Evolutionary conservation across 2,329 filamentous ascomycete species (phyloP), one percentile per base, ranked within the genome.

Genomic region (Phialophora chinensis): DNA sequence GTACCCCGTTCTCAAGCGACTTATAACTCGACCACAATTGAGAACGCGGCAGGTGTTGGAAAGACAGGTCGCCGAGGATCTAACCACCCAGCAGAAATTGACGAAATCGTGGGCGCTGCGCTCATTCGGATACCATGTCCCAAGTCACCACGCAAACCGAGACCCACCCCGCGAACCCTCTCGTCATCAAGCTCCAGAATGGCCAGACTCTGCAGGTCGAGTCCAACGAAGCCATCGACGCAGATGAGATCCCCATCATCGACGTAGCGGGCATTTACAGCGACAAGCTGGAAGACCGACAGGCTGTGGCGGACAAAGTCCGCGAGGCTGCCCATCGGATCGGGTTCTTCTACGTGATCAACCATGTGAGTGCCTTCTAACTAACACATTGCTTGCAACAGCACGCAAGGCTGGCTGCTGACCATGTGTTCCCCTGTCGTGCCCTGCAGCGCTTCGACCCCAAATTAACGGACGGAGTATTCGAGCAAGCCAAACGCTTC

Each of bases 261-360:
- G 81, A 84, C 67, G 73, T 82, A 2, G 75, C 80, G 0, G 70
- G 72, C 14, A 74, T 83, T n/a, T 78, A 77, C 70, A 81, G 77
- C 60, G 63, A 72, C 2, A 64, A 73, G 0, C 60, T 78, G 0
- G 70, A 75, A 2, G 77, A 79, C 17, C 78, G 81, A 1, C 72
- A 77, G 56, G 72, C 72, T 7, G 76, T 83, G 3, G 80, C 82
- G 2, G 70, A 72, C 12, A 72, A 80, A 52, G 77, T 84, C 17
- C 76, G 79, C 7, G 75, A 79, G 68, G 81, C 78, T 50, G 79
- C 73, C 25, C 65, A 67, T 42, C 54, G 57, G 4, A 78, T 81
- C 65, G 71, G 82, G 2, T 80, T 79, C 1, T 79, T 81, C 63
- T 72, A 79, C 35, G 76, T 80, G 44, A 73, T 82, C 31, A 69